Percentiles rank a stretch among this genome's conserved stretches.
These are phyloP conservation scores for Halophytophthora batemanensis DNA, from an alignment of 352 stramenopile species.

Conservation along the genomic window DNA sequence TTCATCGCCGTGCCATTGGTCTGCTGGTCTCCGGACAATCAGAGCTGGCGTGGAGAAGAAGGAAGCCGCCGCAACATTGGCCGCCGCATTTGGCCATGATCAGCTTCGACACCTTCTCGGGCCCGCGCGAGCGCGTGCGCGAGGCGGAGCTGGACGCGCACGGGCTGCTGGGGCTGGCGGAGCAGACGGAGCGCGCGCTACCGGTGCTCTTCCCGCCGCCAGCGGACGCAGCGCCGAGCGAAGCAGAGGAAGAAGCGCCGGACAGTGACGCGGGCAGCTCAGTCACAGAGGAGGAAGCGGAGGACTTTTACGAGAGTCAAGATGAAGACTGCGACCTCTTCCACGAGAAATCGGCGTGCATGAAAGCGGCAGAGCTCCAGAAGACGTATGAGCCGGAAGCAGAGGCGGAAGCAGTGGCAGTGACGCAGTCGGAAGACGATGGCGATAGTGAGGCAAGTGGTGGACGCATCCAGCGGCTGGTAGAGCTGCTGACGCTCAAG, in stretches of 20 bases:
- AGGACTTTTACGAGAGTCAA: constrained; percentile 33
- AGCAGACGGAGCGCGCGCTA: constrained; percentile 7
- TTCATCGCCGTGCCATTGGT: too few species aligned
- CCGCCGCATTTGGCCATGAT: constrained; percentile 38
- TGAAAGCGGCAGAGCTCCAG: background rate
- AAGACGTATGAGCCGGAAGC: constrained; percentile 1
- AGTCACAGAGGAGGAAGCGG: constrained; percentile 17
- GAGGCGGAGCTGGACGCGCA: constrained; percentile 33
- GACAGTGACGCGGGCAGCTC: constrained; percentile 12
- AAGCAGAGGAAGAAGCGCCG: constrained; percentile 3
- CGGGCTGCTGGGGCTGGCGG: constrained; percentile 21
- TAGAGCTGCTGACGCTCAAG: constrained; percentile 64
- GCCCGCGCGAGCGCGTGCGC: constrained; percentile 23
- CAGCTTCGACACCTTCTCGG: constrained; percentile 77
- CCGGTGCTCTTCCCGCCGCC: constrained; percentile 11
- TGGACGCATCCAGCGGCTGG: constrained; percentile 48
- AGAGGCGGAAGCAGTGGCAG: background rate
- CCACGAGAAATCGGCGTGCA: constrained; percentile 21
- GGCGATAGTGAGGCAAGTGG: constrained; percentile 18
- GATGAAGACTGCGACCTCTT: constrained; percentile 39
- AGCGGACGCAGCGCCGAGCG: constrained; percentile 10
- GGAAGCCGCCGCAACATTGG: too few species aligned
- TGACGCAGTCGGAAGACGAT: constrained; percentile 3
- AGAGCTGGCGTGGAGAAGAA: too few species aligned
- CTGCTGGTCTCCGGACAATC: too few species aligned